Percentiles rank a stretch among this genome's conserved stretches.
Conservation (phyloP, 2,329 filamentous ascomycete species). For the Periconia macrospinosa region DNA sequence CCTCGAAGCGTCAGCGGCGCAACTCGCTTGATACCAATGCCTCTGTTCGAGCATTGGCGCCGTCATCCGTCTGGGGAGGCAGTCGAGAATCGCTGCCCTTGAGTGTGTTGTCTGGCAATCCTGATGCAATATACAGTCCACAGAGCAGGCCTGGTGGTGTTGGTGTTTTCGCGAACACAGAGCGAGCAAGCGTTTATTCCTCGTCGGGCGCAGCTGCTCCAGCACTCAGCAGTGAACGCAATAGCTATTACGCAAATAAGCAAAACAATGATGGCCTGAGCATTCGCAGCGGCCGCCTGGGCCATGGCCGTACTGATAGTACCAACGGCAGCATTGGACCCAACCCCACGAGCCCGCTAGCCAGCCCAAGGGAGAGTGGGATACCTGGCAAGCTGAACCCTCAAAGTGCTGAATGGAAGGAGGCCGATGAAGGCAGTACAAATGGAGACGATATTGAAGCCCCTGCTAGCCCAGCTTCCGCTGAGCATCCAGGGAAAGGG, state of each 20-base stretch:
- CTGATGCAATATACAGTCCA: constrained; percentile 53
- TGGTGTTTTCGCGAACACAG: constrained; percentile 59
- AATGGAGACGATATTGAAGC: constrained; percentile 25
- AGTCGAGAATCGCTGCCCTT: constrained; percentile 78
- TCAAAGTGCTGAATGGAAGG: constrained; percentile 42
- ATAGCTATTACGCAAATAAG: constrained; percentile 72
- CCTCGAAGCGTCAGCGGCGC: constrained; percentile 74
- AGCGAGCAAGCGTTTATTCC: constrained; percentile 82
- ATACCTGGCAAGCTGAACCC: constrained; percentile 33
- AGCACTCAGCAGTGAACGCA: constrained; percentile 72
- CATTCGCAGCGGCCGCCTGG: constrained; percentile 73
- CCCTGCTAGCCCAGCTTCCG: constrained; percentile 9
- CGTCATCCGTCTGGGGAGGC: constrained; percentile 79
- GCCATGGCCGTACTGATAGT: constrained; percentile 81
- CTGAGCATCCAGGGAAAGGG: constrained; percentile 16
- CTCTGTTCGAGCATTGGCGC: constrained; percentile 80
- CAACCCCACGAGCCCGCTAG: constrained; percentile 60
- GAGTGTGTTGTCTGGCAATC: constrained; percentile 73
- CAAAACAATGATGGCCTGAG: constrained; percentile 69
- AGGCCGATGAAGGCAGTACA: constrained; percentile 32
- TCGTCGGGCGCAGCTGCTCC: constrained; percentile 65
- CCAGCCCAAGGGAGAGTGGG: constrained; percentile 51
- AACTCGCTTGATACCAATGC: constrained; percentile 85
- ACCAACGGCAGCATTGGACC: constrained; percentile 72
- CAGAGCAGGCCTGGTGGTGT: constrained; percentile 56